Evolutionary conservation across 306 rosid species (phyloP), one percentile per base, ranked within the genome.

Genomic region (Vigna trinervia): DNA sequence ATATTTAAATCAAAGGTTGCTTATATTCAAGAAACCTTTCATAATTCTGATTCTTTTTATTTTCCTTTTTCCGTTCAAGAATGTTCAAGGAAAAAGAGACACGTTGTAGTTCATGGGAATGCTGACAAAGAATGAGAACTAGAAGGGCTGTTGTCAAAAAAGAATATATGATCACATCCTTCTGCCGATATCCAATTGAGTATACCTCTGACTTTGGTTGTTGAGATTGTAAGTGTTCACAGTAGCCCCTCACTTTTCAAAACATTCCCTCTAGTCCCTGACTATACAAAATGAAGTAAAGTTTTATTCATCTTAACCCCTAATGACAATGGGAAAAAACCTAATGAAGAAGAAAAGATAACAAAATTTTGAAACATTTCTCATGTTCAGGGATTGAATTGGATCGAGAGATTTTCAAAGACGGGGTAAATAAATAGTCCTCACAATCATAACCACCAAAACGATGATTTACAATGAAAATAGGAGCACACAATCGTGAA

Each of bases 401-500:
- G n/a, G 26, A 57, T 57, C 5, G 36, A 57, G 38, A 57, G 1
- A 23, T 57, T 57, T 12, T 7, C 12, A 23, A 23, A 57, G 17
- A 12, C n/a, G 28, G n/a, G 8, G 17, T 57, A 54, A 20, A 11
- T 53, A 54, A 19, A 54, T 57, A 57, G 36, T 23, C 15, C 15
- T 57, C 12, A 23, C 32, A 22, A 28, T 57, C 38, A 23, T 12
- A 26, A 14, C 34, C 6, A 57, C 36, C 63, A 57, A 57, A 57
- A 11, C 9, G 10, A 28, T 20, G 12, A 20, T 54, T 56, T 56
- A 56, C 36, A 45, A 32, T 48, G 41, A 70, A 32, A 75, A 45
- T 6, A 30, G 12, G 7, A 70, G 65, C 72, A 57, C 14, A 61
- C n/a, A 76, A 67, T 46, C 74, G 50, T 53, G 85, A 60, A 75